Evolutionary conservation across 192 early-diverging fungal species (phyloP).

Genomic region (Thoreauomyces humboldtii): DNA sequence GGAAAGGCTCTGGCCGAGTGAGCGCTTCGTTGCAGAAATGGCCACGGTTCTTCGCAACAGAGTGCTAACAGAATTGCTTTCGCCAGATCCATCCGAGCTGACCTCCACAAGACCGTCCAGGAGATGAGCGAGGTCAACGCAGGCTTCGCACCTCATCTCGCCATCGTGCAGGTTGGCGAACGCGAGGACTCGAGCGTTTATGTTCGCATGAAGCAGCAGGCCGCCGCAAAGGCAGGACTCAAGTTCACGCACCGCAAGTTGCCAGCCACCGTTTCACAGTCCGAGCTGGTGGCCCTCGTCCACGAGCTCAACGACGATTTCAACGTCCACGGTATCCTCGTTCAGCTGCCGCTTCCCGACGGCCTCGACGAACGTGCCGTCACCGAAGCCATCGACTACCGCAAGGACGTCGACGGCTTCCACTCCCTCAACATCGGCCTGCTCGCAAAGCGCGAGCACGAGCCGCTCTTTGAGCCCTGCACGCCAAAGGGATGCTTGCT

Average conservation of each 20-base stretch:
- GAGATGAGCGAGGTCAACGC: slow-evolving; percentile 61
- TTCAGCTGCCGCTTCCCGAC: slow-evolving; percentile 90
- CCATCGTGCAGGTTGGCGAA: slow-evolving; percentile 88
- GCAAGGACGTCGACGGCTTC: slow-evolving; percentile 99
- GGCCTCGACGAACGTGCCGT: slow-evolving; percentile 80
- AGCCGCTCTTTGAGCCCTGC: slow-evolving; percentile 89
- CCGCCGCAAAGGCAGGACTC: slow-evolving; percentile 81
- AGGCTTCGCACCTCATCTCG: slow-evolving; percentile 76
- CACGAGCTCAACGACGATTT: slow-evolving; percentile 75
- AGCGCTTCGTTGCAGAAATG: slow-evolving; percentile 7
- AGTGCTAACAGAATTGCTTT: not conserved
- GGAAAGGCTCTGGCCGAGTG: slow-evolving; percentile 80
- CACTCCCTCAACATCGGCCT: slow-evolving; percentile 92
- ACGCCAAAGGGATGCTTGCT: slow-evolving; percentile 94
- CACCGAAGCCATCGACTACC: slow-evolving; percentile 78
- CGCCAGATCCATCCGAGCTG: slow-evolving; percentile 63
- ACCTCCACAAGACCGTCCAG: slow-evolving; percentile 67
- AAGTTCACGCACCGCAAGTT: slow-evolving; percentile 71
- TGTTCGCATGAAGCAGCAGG: slow-evolving; percentile 89
- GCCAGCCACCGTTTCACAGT: slow-evolving; percentile 62
- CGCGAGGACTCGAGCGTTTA: slow-evolving; percentile 94
- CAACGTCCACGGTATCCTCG: slow-evolving; percentile 87
- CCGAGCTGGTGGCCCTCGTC: slow-evolving; percentile 66
- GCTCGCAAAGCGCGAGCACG: slow-evolving; percentile 74
- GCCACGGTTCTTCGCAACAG: not conserved